Conservation (phyloP, 2,329 filamentous ascomycete species). For the Neurospora sp. region DNA sequence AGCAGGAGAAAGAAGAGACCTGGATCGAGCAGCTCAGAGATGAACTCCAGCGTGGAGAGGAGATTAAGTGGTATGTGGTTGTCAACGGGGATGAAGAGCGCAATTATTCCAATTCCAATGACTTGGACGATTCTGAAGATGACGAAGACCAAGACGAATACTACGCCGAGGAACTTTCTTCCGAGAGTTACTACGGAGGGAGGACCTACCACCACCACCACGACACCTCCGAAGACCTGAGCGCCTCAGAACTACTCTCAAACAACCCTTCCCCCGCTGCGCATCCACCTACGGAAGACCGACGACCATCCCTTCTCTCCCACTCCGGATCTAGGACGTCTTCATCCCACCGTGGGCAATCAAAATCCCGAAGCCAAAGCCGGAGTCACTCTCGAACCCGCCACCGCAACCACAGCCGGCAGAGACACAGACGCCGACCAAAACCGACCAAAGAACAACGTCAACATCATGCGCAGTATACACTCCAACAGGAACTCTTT, state of each 20-base stretch:
- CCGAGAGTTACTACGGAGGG: not conserved
- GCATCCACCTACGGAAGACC: not conserved
- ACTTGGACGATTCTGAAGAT: not conserved
- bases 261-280: not conserved
- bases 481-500: conserved; percentile 19
- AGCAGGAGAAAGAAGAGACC: conserved; percentile 24
- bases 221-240: not conserved
- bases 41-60: conserved; percentile 43
- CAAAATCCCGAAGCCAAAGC: not conserved
- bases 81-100: conserved; percentile 54
- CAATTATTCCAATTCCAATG: conserved; percentile 26
- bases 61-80: conserved; percentile 54
- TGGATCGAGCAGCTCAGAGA: conserved; percentile 52
- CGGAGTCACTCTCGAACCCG: not conserved
- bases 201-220: not conserved
- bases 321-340: not conserved
- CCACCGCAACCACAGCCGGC: not conserved
- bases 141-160: not conserved
- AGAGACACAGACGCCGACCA: conserved; percentile 7
- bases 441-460: conserved; percentile 8
- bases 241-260: not conserved
- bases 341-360: not conserved
- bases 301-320: not conserved
- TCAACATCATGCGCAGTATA: conserved; percentile 17
- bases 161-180: not conserved